Evolutionary conservation across 2,329 filamentous ascomycete genomes (phyloP), one percentile per base, ranked within the genome.

Genomic region (Venturia pyrina): DNA sequence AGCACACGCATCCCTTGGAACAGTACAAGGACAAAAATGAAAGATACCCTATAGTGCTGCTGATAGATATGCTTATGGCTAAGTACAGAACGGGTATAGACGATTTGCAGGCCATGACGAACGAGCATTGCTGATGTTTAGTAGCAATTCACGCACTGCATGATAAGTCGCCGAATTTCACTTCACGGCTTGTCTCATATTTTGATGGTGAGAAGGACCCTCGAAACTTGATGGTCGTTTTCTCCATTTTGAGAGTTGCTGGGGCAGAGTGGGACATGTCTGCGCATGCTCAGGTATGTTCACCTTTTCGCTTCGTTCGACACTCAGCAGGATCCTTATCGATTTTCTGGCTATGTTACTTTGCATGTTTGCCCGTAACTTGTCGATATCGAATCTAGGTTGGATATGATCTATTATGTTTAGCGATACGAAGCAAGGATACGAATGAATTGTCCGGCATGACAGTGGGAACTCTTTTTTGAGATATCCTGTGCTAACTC

Each of bases 201-300:
- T 86, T 89, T 71, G 84, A 85, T 19, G 86, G 86, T 66, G 87
- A 89, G 73, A 88, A 89, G 70, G 87, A 89, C 69, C 87, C 87
- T 0, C 80, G 87, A 37, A 89, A 89, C 71, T 75, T 89, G 37
- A 89, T 89, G 87, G 79, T 89, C 62, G 83, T 88, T 1, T 89
- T 89, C 70, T 89, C 87, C 0, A 83, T 89, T 67, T 73, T 89
- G 37, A 85, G 82, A 70, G 87, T 88, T 17, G 80, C 88, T 1
- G 87, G 89, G 81, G 80, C 86, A 7, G 87, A 89, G 73, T 89
- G 87, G 85, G 82, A 85, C 69, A 83, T 89, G 67, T 79, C 81
- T 3, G 79, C 80, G 48, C 80, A 87, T 73, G 82, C 82, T 24
- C 84, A 88, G 76, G 53, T 59, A 59, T n/a, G 82, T 84, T 53